Conservation (phyloP, 805 yeast species). For the Candida patagonica region DNA sequence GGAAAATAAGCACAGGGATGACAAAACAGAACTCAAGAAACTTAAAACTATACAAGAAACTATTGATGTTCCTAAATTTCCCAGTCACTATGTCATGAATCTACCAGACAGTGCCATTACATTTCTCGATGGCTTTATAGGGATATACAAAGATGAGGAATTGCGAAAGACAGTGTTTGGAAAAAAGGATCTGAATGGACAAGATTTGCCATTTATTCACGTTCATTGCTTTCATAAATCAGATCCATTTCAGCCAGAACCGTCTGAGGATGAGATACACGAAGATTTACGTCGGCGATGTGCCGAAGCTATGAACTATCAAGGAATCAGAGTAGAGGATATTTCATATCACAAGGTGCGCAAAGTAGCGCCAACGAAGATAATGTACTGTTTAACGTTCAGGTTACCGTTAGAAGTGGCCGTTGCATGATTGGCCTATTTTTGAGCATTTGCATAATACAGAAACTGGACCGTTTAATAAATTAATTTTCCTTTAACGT, state of each 20-base stretch:
- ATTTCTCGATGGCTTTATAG: slow-evolving; percentile 68
- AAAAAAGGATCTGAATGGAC: slow-evolving; percentile 19
- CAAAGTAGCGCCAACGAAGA: slow-evolving; percentile 92
- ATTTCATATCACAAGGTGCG: slow-evolving; percentile 76
- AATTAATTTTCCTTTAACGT: slow-evolving; percentile 35
- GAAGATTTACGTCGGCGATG: slow-evolving; percentile 53
- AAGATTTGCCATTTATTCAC: slow-evolving; percentile 55
- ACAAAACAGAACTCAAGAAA: not conserved
- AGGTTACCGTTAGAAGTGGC: slow-evolving; percentile 40
- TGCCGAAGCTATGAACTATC: slow-evolving; percentile 34
- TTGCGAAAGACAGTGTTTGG: slow-evolving; percentile 12
- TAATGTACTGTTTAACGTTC: slow-evolving; percentile 87
- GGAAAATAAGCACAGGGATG: slow-evolving; percentile 27
- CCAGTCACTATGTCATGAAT: slow-evolving; percentile 84
- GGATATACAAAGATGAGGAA: slow-evolving; percentile 44
- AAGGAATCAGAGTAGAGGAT: slow-evolving; percentile 35
- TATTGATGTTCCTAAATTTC: slow-evolving; percentile 38
- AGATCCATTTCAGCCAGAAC: slow-evolving; percentile 61
- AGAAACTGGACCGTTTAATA: not conserved
- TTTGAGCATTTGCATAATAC: not conserved
- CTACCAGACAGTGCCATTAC: slow-evolving; percentile 88
- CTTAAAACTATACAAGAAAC: not conserved
- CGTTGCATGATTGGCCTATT: slow-evolving; percentile 8
- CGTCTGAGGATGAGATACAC: slow-evolving; percentile 59
- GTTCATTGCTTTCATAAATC: slow-evolving; percentile 91